Evolutionary conservation across 164 flowering plant genomes (phyloP).

Genomic region (Tinospora cordifolia): DNA sequence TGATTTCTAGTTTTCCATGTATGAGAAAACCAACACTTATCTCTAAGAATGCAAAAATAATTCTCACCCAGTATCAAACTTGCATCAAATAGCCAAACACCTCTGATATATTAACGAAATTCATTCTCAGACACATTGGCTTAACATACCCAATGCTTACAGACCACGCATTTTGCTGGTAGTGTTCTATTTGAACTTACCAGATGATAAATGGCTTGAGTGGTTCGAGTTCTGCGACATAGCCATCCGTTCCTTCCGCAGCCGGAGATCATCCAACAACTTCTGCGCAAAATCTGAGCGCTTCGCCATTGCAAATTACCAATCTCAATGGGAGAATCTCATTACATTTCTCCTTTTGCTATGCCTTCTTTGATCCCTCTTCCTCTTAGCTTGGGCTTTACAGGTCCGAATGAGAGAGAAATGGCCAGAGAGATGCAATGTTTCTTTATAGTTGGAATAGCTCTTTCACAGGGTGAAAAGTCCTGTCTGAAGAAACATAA

Average conservation of each 20-base stretch:
- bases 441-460: conserved; percentile 36
- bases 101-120: background rate
- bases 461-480: conserved; percentile 48
- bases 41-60: background rate
- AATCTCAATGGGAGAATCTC: conserved; percentile 3
- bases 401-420: conserved; percentile 5
- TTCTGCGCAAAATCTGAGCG: conserved; percentile 81
- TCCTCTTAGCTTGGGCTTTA: background rate
- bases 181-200: conserved; percentile 24
- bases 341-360: background rate
- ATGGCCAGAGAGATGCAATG: conserved; percentile 7
- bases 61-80: too few relatives aligned
- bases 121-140: background rate
- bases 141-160: too few relatives aligned
- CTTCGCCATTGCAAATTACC: conserved; percentile 39
- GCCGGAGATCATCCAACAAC: conserved; percentile 69
- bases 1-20: background rate
- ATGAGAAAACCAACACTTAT: background rate
- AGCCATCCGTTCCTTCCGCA: conserved; percentile 65
- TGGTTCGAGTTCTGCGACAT: conserved; percentile 34
- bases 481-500: conserved; percentile 17
- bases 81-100: background rate
- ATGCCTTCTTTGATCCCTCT: conserved; percentile 2
- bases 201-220: conserved; percentile 23
- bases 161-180: background rate